A percentile compares a stretch with the other conserved stretches of the same genome.
Evolutionary conservation across 2,329 filamentous ascomycete species (phyloP).

Genomic region (Waltergamsia citrina): DNA sequence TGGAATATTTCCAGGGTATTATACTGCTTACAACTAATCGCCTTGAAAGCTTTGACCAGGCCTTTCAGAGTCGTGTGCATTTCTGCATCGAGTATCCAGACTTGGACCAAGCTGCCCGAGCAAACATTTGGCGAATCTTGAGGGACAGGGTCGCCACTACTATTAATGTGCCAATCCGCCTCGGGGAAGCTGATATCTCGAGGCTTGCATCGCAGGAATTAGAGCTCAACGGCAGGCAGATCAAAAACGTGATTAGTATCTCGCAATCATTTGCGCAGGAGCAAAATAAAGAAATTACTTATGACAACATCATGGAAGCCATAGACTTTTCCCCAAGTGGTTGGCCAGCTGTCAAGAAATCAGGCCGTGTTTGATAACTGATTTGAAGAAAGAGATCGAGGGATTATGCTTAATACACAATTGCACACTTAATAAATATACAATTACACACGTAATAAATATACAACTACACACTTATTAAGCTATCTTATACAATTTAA

Average conservation of each 20-base stretch:
- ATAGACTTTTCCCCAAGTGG: too few species aligned
- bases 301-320: too few species aligned
- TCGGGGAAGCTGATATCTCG: conserved; percentile 13
- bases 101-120: conserved; percentile 24
- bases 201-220: conserved; percentile 21
- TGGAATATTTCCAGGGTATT: conserved; percentile 41
- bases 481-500: too few species aligned
- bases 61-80: conserved; percentile 38
- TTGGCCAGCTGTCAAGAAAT: too few species aligned
- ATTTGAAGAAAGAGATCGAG: too few species aligned
- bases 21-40: conserved; percentile 42
- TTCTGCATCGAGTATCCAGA: conserved; percentile 35
- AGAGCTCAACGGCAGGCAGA: conserved; percentile 38
- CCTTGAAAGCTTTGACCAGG: conserved; percentile 34
- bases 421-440: too few species aligned
- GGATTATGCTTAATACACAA: too few species aligned
- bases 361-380: too few species aligned
- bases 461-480: too few species aligned
- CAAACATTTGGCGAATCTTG: conserved; percentile 29
- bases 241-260: conserved; percentile 37
- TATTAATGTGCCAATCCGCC: conserved; percentile 2
- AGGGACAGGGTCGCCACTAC: conserved; percentile 18
- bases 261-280: too few species aligned
- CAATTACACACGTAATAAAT: too few species aligned
- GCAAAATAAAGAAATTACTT: too few species aligned